Evolutionary conservation across 768 basidiomycete genomes (phyloP), one percentile per base, ranked within the genome.

Genomic region (Nevesoporus exiguus): DNA sequence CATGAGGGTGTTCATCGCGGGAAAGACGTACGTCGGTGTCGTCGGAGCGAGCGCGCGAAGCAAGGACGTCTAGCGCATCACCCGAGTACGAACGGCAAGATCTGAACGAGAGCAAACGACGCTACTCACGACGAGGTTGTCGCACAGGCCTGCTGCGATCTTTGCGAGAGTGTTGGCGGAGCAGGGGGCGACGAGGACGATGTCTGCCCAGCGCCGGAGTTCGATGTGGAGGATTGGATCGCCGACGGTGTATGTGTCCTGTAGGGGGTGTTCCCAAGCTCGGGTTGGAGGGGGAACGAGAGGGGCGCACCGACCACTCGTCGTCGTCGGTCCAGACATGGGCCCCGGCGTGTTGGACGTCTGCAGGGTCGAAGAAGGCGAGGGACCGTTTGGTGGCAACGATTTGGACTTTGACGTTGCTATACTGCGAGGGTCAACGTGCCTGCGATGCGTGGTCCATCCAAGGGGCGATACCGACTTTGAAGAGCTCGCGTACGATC

Each of bases 1-100:
- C 96, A 99, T 99, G 60, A 92, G 76, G 3, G 97, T 98, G 70
- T 99, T 99, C 96, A 98, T 99, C 0, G 96, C 97, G 2, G 96
- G 96, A 66, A 95, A 98, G 34, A 98, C 71, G 64, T 88, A 93
- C 7, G 92, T 93, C 7, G 90, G 89, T 0, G 92, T 97, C 7
- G 81, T 77, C 0, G 94, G 90, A 3, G 89, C 77, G 0, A 96
- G 75, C 0, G 93, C 95, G 21, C 93, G 84, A 56, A 97, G 80
- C 4, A 97, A 78, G 14, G 93, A 88, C 11, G 84, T 87, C 86
- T 88, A 58, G n/a, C n/a, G n/a, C n/a, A n/a, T n/a, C n/a, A n/a
- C n/a, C n/a, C n/a, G n/a, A n/a, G n/a, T n/a, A n/a, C n/a, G n/a
- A n/a, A n/a, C n/a, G n/a, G n/a, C n/a, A n/a, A n/a, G n/a, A n/a